Evolutionary conservation across 2,329 filamentous ascomycete species (phyloP).

Genomic region (Ophiostoma montium): DNA sequence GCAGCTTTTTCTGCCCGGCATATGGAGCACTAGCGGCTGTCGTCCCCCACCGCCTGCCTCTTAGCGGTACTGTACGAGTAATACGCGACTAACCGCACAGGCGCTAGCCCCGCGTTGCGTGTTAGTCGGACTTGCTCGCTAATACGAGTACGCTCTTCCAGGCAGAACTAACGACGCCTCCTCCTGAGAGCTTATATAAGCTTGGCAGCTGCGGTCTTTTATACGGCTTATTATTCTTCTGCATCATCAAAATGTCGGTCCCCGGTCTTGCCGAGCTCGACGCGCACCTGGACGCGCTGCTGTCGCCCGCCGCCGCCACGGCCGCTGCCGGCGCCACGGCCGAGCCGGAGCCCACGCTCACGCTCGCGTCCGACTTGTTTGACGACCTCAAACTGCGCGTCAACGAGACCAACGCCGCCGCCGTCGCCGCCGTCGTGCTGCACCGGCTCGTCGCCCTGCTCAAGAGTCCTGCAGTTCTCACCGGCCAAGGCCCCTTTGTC

Average conservation of each 20-base stretch:
- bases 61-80: neutral
- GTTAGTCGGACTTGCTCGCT: neutral
- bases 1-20: slow-evolving; percentile 9
- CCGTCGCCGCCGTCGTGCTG: slow-evolving; percentile 38
- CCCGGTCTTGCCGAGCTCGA: slow-evolving; percentile 39
- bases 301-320: slow-evolving; percentile 22
- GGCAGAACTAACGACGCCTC: too few species aligned
- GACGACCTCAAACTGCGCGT: slow-evolving; percentile 46
- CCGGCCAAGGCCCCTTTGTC: slow-evolving; percentile 6
- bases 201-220: too few species aligned
- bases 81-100: neutral
- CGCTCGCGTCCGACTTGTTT: slow-evolving; percentile 35
- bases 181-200: too few species aligned
- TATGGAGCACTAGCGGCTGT: neutral
- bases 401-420: slow-evolving; percentile 39
- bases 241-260: slow-evolving; percentile 21
- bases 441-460: slow-evolving; percentile 40
- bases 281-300: slow-evolving; percentile 37
- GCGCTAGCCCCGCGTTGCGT: slow-evolving; percentile 7
- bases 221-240: neutral
- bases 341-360: slow-evolving; percentile 14
- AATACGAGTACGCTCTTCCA: too few species aligned
- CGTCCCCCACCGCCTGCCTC: slow-evolving; percentile 5
- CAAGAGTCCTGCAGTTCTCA: slow-evolving; percentile 25
- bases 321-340: too few species aligned